Evolutionary conservation across 1,284 basidiomycete genomes (phyloP).

Genomic region (Ustilago hordei): DNA sequence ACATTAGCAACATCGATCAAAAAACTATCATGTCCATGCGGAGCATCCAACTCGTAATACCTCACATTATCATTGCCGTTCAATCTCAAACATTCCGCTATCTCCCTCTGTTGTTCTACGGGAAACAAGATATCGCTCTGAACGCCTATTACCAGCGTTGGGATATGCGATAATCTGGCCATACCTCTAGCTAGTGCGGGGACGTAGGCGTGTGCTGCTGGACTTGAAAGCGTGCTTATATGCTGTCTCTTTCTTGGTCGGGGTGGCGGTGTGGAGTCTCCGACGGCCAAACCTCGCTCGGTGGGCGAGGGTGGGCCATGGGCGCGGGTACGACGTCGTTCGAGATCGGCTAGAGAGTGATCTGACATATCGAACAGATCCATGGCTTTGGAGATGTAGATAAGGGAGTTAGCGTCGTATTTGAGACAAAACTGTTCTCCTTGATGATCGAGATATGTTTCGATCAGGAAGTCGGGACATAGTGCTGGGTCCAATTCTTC

Average conservation of each 20-base stretch:
- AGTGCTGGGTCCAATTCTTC: constrained; percentile 72
- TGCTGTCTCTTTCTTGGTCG: constrained; percentile 70
- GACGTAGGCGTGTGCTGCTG: constrained; percentile 76
- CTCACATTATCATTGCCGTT: constrained; percentile 82
- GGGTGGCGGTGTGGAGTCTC: constrained; percentile 20
- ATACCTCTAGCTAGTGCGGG: constrained; percentile 86
- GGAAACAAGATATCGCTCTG: constrained; percentile 97
- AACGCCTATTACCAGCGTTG: constrained; percentile 89
- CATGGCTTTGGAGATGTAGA: constrained; percentile 97
- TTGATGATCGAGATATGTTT: constrained; percentile 98
- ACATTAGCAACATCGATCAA: constrained; percentile 84
- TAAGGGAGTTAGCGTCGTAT: constrained; percentile 98
- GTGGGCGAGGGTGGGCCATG: constrained; percentile 38
- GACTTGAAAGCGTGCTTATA: constrained; percentile 74
- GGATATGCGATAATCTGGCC: constrained; percentile 79
- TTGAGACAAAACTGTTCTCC: constrained; percentile 89
- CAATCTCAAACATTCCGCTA: constrained; percentile 90
- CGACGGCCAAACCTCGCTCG: constrained; percentile 16
- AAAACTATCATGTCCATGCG: constrained; percentile 96
- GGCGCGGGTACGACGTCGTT: constrained; percentile 43
- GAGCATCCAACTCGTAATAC: constrained; percentile 97
- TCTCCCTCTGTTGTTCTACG: constrained; percentile 95
- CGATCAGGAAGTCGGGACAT: constrained; percentile 97
- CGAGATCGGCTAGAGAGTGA: constrained; percentile 79
- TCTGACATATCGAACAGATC: constrained; percentile 96